Evolutionary conservation across 179 eudicot species (phyloP).

Genomic region (Monotropa hypopitys): DNA sequence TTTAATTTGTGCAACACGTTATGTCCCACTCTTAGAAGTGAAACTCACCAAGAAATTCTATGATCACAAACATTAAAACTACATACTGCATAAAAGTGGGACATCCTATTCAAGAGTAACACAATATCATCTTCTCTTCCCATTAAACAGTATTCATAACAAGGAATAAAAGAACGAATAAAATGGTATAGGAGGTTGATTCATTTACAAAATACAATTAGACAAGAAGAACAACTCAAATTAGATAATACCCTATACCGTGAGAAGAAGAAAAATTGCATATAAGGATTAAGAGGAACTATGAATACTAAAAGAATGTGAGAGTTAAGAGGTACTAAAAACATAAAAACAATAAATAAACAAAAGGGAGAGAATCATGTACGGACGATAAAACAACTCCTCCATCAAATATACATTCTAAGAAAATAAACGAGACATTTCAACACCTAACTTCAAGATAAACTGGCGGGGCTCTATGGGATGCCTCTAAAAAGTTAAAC

Average conservation of each 20-base stretch:
- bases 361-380: background rate
- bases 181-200: background rate
- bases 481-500: background rate
- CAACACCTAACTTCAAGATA: background rate
- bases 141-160: background rate
- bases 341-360: background rate
- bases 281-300: background rate
- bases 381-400: background rate
- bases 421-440: background rate
- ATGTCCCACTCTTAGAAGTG: background rate
- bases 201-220: background rate
- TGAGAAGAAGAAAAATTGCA: background rate
- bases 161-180: background rate
- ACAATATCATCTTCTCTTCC: background rate
- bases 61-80: background rate
- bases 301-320: background rate
- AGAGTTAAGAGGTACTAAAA: background rate
- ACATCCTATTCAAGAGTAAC: background rate
- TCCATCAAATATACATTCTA: background rate
- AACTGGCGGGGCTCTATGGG: background rate
- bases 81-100: background rate
- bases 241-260: background rate
- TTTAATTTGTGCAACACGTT: background rate
- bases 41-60: background rate
- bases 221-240: background rate